These are phyloP conservation scores for Beverwykella pulmonaria DNA, from an alignment of 495 filamentous ascomycete genomes.

Conservation along the genomic window DNA sequence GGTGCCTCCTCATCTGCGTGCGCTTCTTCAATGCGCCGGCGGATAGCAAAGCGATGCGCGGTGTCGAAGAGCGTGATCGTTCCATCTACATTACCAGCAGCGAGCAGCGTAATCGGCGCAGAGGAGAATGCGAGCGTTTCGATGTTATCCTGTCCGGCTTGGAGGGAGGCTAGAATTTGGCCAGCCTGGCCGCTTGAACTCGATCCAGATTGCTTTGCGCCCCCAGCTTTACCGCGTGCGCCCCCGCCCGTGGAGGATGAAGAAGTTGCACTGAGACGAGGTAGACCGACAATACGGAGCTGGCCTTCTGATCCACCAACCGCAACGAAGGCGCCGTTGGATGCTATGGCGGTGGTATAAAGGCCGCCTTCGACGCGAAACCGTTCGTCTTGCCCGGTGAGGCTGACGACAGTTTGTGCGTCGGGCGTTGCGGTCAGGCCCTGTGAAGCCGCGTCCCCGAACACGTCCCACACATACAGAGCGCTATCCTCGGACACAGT, in stretches of 20 bases:
- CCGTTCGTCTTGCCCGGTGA: slow-evolving; percentile 82
- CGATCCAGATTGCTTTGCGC: slow-evolving; percentile 40
- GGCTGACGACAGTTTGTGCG: slow-evolving; percentile 71
- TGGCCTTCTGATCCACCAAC: slow-evolving; percentile 85
- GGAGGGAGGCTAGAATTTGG: slow-evolving; percentile 71
- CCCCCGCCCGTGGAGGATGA: slow-evolving; percentile 47
- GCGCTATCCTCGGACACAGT: slow-evolving; percentile 88
- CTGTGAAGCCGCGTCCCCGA: slow-evolving; percentile 76
- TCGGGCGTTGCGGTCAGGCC: slow-evolving; percentile 67
- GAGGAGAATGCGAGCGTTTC: slow-evolving; percentile 85
- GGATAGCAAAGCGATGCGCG: slow-evolving; percentile 76
- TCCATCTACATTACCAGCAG: slow-evolving; percentile 87
- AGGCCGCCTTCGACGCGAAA: slow-evolving; percentile 91
- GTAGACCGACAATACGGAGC: slow-evolving; percentile 81
- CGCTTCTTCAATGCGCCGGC: slow-evolving; percentile 76
- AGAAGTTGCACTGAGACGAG: slow-evolving; percentile 58
- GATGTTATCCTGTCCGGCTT: slow-evolving; percentile 74
- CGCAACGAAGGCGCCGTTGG: slow-evolving; percentile 73
- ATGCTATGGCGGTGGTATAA: slow-evolving; percentile 80
- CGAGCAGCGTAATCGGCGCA: slow-evolving; percentile 74
- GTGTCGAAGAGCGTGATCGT: slow-evolving; percentile 87
- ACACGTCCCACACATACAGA: slow-evolving; percentile 92
- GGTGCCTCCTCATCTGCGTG: slow-evolving; percentile 65
- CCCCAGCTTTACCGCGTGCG: slow-evolving; percentile 51
- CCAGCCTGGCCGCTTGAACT: slow-evolving; percentile 63